Evolutionary conservation across 768 basidiomycete species (phyloP), one percentile per base, ranked within the genome.

Genomic region (Russula sp.): DNA sequence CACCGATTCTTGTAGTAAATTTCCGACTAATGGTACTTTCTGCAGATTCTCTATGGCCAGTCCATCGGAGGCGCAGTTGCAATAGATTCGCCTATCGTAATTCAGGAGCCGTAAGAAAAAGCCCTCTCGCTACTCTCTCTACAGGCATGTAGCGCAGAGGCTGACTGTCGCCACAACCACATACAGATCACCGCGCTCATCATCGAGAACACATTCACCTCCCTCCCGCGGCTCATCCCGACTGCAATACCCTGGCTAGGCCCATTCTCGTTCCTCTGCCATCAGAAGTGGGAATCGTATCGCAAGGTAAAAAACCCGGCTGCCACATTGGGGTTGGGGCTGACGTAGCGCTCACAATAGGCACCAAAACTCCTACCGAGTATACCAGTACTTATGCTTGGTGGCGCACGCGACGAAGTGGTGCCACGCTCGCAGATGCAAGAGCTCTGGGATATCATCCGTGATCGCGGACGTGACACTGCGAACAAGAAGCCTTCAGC

Each of bases 51-150:
- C 0, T 94, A 90, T 68, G 90, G 92, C 1, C 89, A 92, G 72
- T 90, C 86, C 11, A 92, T 97, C 46, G 96, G 96, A 18, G 96
- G 96, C 36, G 95, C 94, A 0, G 94, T 98, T 4, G 83, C 90
- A 14, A 89, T 98, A 53, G 89, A 94, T 74, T 96, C 22, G 90
- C 91, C 0, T 87, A 87, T 65, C 80, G 82, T 32, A 95, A 94
- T 72, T 83, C 88, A 0, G 74, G 81, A 22, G 83, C 87, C 70
- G 91, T 88, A 64, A 73, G 36, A 22, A 44, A 18, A 38, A 10
- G 54, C 24, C 26, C n/a, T 32, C 6, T 36, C 36, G 36, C 66
- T 46, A 34, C 22, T 28, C n/a, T 46, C 14, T 60, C n/a, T 59
- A 36, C 14, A 36, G 3, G 10, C 24, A 9, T 11, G 14, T 40